phyloP scores from a whole-genome alignment of 257 asterid species.

The Thymus mandschuricus region DNA sequence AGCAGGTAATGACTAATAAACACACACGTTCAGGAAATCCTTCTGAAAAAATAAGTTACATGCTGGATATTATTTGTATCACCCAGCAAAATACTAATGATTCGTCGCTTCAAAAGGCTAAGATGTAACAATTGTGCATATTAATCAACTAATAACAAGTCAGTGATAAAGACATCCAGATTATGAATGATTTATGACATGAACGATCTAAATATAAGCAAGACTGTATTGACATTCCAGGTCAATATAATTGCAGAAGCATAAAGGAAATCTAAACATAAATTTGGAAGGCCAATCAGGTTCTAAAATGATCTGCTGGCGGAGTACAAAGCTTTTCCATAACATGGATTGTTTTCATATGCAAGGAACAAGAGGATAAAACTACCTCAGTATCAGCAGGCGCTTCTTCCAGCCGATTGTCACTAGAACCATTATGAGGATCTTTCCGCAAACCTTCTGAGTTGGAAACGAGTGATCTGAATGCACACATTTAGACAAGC shows the following conservation, averaged over 20 bases:
- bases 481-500: constrained; percentile 30
- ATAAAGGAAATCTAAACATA: not conserved
- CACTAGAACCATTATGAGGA: constrained; percentile 43
- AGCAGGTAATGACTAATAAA: constrained; percentile 16
- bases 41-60: constrained; percentile 7
- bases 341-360: constrained; percentile 23
- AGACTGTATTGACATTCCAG: not conserved
- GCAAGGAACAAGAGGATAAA: constrained; percentile 13
- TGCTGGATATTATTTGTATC: constrained; percentile 17
- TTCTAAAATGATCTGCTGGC: not conserved
- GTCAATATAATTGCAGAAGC: constrained; percentile 1
- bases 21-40: constrained; percentile 6
- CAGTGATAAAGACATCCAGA: not conserved
- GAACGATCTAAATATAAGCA: not conserved
- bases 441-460: constrained; percentile 54
- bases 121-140: not conserved
- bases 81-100: not conserved
- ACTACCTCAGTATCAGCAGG: constrained; percentile 60
- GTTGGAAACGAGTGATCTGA: constrained; percentile 64
- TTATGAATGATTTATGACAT: not conserved
- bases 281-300: not conserved
- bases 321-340: not conserved
- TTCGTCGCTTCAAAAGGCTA: constrained; percentile 9
- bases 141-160: not conserved
- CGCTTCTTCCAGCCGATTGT: constrained; percentile 40